Percentiles rank a stretch among this genome's conserved stretches.
phyloP scores from a whole-genome alignment of 331 rosid genomes.

The Ulmus americana region DNA sequence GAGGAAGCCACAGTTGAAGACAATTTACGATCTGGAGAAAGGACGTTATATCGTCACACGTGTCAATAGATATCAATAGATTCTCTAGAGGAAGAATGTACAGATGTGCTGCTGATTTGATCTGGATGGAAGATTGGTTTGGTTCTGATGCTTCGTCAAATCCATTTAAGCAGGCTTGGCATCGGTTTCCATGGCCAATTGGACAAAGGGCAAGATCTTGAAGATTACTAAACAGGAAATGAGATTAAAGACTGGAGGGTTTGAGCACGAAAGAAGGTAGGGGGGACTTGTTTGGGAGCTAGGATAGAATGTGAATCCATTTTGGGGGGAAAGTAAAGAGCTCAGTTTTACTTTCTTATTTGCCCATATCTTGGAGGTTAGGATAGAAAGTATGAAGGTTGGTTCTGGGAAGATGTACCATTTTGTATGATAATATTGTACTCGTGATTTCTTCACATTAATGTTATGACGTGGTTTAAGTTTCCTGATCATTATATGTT shows the following conservation, averaged over 20 bases:
- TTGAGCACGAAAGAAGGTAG: conserved; percentile 28
- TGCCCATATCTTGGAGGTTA: conserved; percentile 8
- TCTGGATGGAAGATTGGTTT: conserved; percentile 22
- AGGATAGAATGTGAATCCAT: conserved; percentile 32
- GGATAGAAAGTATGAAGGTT: conserved; percentile 24
- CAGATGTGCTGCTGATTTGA: conserved; percentile 15
- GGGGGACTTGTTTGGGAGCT: conserved; percentile 18
- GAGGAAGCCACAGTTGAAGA: conserved; percentile 85
- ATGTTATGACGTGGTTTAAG: background rate
- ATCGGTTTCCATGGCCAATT: background rate
- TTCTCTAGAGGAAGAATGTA: conserved; percentile 6
- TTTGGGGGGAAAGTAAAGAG: conserved; percentile 26
- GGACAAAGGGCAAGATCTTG: conserved; percentile 10
- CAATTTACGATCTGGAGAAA: conserved; percentile 75
- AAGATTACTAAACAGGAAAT: conserved; percentile 20
- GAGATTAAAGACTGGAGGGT: conserved; percentile 25
- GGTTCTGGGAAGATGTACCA: conserved; percentile 14
- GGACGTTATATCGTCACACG: conserved; percentile 82
- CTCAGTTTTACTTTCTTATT: conserved; percentile 6
- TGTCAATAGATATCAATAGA: conserved; percentile 40
- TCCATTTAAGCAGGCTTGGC: conserved; percentile 19
- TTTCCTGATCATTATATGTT: too few relatives aligned
- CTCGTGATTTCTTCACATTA: background rate
- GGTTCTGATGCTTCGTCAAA: conserved; percentile 17
- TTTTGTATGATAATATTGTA: conserved; percentile 25